Percentiles rank a stretch among this genome's conserved stretches.
These are phyloP conservation scores for Polychaeton citri DNA, from an alignment of 2,329 filamentous ascomycete species.

Conservation along the genomic window DNA sequence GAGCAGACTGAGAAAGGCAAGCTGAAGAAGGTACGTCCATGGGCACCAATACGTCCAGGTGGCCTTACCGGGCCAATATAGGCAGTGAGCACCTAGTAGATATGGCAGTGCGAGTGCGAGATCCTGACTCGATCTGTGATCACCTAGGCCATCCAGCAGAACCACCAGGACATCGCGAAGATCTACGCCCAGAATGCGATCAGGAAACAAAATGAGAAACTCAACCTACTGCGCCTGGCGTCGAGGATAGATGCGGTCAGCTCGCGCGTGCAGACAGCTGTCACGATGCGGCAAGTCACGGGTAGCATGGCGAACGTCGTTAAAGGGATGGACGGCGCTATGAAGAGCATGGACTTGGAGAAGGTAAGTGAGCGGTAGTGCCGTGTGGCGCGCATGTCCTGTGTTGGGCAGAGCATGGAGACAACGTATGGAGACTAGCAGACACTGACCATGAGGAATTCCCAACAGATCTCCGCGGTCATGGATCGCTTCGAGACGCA, in stretches of 20 bases:
- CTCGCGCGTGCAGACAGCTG: constrained; percentile 48
- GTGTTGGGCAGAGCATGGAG: no score
- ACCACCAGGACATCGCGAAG: constrained; percentile 47
- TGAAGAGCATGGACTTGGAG: constrained; percentile 51
- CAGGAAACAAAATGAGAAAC: constrained; percentile 48
- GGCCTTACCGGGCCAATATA: no score
- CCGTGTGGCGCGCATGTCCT: not conserved
- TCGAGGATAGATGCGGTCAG: constrained; percentile 47
- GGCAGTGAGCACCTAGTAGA: no score
- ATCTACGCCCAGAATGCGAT: constrained; percentile 52
- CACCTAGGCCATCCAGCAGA: constrained; percentile 43
- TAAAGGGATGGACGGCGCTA: constrained; percentile 47
- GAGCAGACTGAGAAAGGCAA: constrained; percentile 48
- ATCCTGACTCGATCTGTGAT: no score
- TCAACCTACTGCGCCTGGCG: constrained; percentile 44
- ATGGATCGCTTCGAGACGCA: constrained; percentile 54
- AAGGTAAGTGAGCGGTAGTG: constrained; percentile 30
- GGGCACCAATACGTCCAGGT: no score
- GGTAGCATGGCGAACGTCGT: constrained; percentile 50
- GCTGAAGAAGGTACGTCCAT: constrained; percentile 42
- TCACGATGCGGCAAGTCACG: constrained; percentile 49
- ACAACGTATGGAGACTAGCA: no score
- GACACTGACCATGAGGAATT: no score
- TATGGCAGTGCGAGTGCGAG: no score
- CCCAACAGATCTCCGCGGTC: constrained; percentile 47